Percentiles rank a stretch among this genome's conserved stretches.
phyloP scores from a whole-genome alignment of 208 protist species.

The Lotmaria passim region DNA sequence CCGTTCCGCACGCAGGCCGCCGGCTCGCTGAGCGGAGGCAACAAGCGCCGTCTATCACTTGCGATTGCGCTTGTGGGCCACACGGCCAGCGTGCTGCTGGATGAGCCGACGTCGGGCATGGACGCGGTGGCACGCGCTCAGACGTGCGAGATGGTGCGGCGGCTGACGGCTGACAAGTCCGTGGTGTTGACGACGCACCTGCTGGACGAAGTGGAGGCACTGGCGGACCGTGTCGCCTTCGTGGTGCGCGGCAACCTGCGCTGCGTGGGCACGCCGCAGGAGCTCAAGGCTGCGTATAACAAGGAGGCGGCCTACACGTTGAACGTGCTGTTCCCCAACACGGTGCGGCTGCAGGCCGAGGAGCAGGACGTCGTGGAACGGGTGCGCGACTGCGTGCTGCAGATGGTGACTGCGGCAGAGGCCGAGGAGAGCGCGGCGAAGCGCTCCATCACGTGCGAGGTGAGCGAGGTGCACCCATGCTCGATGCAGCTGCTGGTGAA shows the following conservation, averaged over 20 bases:
- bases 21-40: constrained; percentile 78
- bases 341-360: constrained; percentile 35
- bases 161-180: constrained; percentile 59
- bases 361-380: constrained; percentile 22
- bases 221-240: constrained; percentile 85
- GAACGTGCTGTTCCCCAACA: constrained; percentile 50
- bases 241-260: constrained; percentile 87
- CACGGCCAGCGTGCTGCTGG: constrained; percentile 77
- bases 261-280: constrained; percentile 83
- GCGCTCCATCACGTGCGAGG: constrained; percentile 28
- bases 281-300: constrained; percentile 65
- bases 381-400: constrained; percentile 40
- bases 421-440: constrained; percentile 4
- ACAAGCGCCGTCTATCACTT: constrained; percentile 88
- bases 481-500: constrained; percentile 51
- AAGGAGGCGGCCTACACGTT: constrained; percentile 56
- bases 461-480: constrained; percentile 52
- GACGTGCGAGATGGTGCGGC: constrained; percentile 81
- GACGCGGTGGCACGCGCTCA: constrained; percentile 77
- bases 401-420: constrained; percentile 17
- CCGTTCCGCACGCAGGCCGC: constrained; percentile 44
- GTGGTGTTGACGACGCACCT: constrained; percentile 89
- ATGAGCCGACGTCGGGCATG: constrained; percentile 93
- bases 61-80: constrained; percentile 90
- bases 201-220: constrained; percentile 89